Conservation (phyloP, 2,329 filamentous ascomycete genomes). For the Grosmannia serpens region DNA sequence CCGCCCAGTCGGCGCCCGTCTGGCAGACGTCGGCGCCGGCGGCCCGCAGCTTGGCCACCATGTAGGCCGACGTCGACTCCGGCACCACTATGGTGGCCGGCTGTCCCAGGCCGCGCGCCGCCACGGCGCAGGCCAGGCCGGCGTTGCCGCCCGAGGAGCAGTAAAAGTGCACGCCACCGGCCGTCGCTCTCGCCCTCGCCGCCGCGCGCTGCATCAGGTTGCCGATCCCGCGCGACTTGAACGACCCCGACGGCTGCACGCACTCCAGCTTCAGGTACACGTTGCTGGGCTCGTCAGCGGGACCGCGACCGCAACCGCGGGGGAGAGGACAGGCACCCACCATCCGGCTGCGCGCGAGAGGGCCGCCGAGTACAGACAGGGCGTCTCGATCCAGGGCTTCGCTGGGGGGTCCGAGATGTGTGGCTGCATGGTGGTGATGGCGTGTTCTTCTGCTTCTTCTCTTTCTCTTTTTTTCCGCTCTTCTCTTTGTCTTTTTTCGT, state of each 20-base stretch:
- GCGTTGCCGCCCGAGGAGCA: conserved; percentile 68
- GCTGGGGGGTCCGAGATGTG: neutral
- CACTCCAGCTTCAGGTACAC: conserved; percentile 77
- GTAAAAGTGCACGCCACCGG: conserved; percentile 53
- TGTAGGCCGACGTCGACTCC: conserved; percentile 47
- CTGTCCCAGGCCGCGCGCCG: conserved; percentile 48
- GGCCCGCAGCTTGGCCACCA: conserved; percentile 54
- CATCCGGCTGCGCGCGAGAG: conserved; percentile 58
- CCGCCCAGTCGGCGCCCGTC: conserved; percentile 53
- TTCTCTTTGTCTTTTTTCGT: too few relatives aligned
- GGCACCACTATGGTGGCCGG: conserved; percentile 65
- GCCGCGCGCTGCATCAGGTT: conserved; percentile 50
- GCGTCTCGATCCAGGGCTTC: conserved; percentile 55
- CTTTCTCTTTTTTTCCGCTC: too few relatives aligned
- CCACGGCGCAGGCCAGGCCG: conserved; percentile 66
- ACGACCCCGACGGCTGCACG: conserved; percentile 70
- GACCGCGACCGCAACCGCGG: too few relatives aligned
- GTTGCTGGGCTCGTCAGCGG: conserved; percentile 32
- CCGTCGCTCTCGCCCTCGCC: conserved; percentile 6
- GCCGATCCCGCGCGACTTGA: conserved; percentile 71
- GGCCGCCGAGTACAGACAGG: conserved; percentile 51
- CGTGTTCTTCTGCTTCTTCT: neutral
- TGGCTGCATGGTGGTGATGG: too few relatives aligned
- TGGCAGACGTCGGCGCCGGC: conserved; percentile 58
- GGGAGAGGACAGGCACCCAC: conserved; percentile 36